These are phyloP conservation scores for Hypoxylon fuscum DNA, from an alignment of 495 filamentous ascomycete genomes.

Conservation along the genomic window DNA sequence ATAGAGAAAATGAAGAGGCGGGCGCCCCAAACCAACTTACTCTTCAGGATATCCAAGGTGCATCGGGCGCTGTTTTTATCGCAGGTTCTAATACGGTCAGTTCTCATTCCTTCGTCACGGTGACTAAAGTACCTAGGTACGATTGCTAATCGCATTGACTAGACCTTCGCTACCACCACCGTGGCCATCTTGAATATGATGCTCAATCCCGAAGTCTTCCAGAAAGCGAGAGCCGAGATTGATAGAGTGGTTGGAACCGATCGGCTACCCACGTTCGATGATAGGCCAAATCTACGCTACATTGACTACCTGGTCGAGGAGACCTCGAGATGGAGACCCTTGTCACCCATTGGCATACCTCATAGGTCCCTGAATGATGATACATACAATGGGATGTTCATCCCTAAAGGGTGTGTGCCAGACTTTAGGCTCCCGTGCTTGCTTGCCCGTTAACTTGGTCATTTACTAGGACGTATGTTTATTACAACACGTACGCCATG, in stretches of 20 bases:
- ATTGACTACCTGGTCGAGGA: slow-evolving; percentile 63
- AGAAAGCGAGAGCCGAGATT: slow-evolving; percentile 66
- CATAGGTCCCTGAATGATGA: slow-evolving; percentile 65
- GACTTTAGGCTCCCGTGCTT: neutral
- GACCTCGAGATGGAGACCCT: slow-evolving; percentile 68
- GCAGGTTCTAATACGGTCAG: slow-evolving; percentile 60
- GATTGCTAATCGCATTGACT: neutral
- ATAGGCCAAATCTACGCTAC: slow-evolving; percentile 63
- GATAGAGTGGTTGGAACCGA: slow-evolving; percentile 60
- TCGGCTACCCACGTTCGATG: slow-evolving; percentile 60
- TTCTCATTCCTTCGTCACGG: neutral
- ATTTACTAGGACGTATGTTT: slow-evolving; percentile 48
- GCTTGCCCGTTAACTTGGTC: neutral
- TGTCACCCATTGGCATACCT: slow-evolving; percentile 67
- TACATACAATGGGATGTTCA: slow-evolving; percentile 57
- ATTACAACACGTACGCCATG: slow-evolving; percentile 60
- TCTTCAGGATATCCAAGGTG: slow-evolving; percentile 59
- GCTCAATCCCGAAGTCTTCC: slow-evolving; percentile 56
- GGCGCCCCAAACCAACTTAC: slow-evolving; percentile 48
- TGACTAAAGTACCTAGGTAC: neutral
- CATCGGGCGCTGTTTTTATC: slow-evolving; percentile 59
- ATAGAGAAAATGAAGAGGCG: slow-evolving; percentile 32
- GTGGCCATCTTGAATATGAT: slow-evolving; percentile 54
- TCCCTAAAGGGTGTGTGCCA: slow-evolving; percentile 49
- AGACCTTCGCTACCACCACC: slow-evolving; percentile 52